phyloP scores from a whole-genome alignment of 1,139 yeast species.

The Scheffersomyces segobiensis region DNA sequence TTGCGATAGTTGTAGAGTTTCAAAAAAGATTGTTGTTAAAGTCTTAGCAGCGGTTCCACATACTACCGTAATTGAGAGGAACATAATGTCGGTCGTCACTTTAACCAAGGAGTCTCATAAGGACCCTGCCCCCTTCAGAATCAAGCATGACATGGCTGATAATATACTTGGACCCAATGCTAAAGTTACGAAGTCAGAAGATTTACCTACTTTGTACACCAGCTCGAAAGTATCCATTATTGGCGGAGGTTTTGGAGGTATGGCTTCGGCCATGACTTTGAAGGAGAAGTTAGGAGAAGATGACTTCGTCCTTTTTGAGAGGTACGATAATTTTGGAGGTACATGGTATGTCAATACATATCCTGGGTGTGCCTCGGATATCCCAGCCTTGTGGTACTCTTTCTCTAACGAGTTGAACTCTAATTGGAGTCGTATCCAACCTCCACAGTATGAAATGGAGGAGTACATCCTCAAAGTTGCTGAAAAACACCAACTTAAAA shows the following conservation, averaged over 20 bases:
- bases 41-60: no score
- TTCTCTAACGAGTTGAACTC: conserved; percentile 40
- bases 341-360: conserved; percentile 57
- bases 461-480: conserved; percentile 45
- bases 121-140: conserved; percentile 34
- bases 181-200: conserved; percentile 13
- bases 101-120: conserved; percentile 33
- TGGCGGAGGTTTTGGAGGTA: conserved; percentile 54
- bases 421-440: conserved; percentile 47
- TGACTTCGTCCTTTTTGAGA: conserved; percentile 44
- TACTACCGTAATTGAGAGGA: not conserved
- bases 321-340: conserved; percentile 50
- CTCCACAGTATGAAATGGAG: conserved; percentile 51
- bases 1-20: not conserved
- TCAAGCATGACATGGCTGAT: conserved; percentile 28
- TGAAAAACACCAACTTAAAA: conserved; percentile 31
- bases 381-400: conserved; percentile 52
- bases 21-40: no score
- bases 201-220: conserved; percentile 23
- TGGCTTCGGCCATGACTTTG: conserved; percentile 33
- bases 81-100: conserved; percentile 24
- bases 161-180: conserved; percentile 27
- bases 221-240: conserved; percentile 37
- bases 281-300: conserved; percentile 29
- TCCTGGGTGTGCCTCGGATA: conserved; percentile 56